phyloP scores from a whole-genome alignment of 768 basidiomycete genomes.

The Termitomyces sp. region DNA sequence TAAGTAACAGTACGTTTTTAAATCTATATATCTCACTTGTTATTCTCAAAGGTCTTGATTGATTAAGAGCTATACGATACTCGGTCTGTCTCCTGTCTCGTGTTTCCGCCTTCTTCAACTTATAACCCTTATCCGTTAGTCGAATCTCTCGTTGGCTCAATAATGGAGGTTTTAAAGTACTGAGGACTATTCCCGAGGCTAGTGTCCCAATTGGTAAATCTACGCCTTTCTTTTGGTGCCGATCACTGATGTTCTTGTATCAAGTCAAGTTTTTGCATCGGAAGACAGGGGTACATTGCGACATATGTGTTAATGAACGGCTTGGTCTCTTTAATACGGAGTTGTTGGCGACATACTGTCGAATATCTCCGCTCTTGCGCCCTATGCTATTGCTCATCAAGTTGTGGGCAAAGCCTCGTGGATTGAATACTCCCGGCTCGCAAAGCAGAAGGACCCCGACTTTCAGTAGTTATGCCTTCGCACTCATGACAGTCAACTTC shows the following conservation, averaged over 20 bases:
- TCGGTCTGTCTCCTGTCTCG: background rate
- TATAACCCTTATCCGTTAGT: conserved; percentile 13
- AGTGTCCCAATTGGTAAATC: conserved; percentile 37
- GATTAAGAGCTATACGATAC: conserved; percentile 23
- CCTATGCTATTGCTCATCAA: conserved; percentile 46
- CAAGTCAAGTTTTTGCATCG: conserved; percentile 51
- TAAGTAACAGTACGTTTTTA: conserved; percentile 3
- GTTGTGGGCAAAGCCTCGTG: conserved; percentile 50
- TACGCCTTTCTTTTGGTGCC: background rate
- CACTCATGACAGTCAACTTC: conserved; percentile 55
- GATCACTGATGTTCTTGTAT: background rate
- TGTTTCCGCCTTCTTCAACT: background rate
- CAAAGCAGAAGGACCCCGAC: conserved; percentile 19
- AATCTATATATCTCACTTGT: background rate
- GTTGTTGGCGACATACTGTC: conserved; percentile 47
- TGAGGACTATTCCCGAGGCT: conserved; percentile 25
- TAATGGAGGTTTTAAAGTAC: conserved; percentile 26
- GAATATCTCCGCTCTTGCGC: conserved; percentile 35
- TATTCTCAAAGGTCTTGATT: background rate
- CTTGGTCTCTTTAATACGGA: conserved; percentile 47
- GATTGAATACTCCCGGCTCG: conserved; percentile 39
- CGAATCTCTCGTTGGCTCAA: conserved; percentile 23
- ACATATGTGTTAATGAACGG: conserved; percentile 60
- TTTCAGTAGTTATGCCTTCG: conserved; percentile 59
- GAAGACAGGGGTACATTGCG: conserved; percentile 34